Percentiles rank a stretch among this genome's conserved stretches.
Conservation (phyloP, 352 stramenopile species). For the Aphanomyces invadans region DNA sequence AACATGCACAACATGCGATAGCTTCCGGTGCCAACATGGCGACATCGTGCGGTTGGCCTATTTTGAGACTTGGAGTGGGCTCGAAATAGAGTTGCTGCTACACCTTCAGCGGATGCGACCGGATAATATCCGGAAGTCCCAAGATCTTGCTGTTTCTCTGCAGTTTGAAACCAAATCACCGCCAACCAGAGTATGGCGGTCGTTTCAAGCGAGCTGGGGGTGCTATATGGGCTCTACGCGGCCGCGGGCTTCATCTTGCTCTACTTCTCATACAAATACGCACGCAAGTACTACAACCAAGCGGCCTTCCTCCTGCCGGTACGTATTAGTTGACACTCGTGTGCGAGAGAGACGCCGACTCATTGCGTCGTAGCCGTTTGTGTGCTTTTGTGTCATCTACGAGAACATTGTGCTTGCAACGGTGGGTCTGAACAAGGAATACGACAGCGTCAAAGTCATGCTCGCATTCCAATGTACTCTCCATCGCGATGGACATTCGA, state of each 20-base stretch:
- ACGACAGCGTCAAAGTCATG: conserved; percentile 54
- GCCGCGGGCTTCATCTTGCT: conserved; percentile 52
- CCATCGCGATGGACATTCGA: background rate
- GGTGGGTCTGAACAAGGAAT: conserved; percentile 45
- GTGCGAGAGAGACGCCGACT: no score
- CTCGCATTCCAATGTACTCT: conserved; percentile 50
- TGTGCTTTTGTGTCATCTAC: conserved; percentile 69
- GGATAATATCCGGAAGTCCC: background rate
- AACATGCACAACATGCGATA: no score
- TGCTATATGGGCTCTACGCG: conserved; percentile 35
- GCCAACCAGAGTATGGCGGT: background rate
- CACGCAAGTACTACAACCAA: conserved; percentile 61
- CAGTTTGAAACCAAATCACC: background rate
- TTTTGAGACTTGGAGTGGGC: background rate
- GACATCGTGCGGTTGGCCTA: no score
- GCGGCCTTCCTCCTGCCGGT: conserved; percentile 73
- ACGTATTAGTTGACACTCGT: no score
- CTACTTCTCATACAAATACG: conserved; percentile 65
- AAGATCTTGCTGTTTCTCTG: background rate
- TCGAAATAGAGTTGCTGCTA: background rate
- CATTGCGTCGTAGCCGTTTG: conserved; percentile 71
- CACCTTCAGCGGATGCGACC: background rate
- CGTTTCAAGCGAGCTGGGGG: background rate
- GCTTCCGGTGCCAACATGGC: no score
- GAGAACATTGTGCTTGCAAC: conserved; percentile 69